Evolutionary conservation across 345 rosid species (phyloP).

Genomic region (Hirschfeldia incana): DNA sequence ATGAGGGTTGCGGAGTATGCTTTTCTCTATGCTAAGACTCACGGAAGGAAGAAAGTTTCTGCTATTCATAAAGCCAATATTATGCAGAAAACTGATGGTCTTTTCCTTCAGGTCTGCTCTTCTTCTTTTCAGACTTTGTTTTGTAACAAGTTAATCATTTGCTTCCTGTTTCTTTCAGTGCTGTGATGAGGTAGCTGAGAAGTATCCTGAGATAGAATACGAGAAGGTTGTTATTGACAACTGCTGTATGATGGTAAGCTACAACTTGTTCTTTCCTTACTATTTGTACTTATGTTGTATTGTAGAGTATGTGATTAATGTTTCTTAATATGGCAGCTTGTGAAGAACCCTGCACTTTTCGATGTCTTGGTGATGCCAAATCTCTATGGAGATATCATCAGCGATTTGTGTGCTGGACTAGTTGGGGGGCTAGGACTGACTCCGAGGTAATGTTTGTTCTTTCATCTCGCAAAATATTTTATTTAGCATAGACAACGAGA

Average conservation of each 20-base stretch:
- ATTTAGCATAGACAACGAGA: constrained; percentile 6
- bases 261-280: not conserved
- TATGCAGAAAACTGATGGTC: constrained; percentile 98
- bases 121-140: not conserved
- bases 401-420: constrained; percentile 97
- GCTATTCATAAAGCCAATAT: constrained; percentile 95
- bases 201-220: constrained; percentile 86
- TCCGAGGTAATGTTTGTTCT: constrained; percentile 61
- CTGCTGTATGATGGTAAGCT: constrained; percentile 98
- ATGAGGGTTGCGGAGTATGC: constrained; percentile 96
- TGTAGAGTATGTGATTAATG: constrained; percentile 14
- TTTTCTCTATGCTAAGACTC: constrained; percentile 85
- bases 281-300: not conserved
- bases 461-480: not conserved
- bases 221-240: constrained; percentile 99
- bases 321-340: constrained; percentile 60
- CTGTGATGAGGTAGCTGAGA: constrained; percentile 91
- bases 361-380: constrained; percentile 99
- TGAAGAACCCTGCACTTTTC: constrained; percentile 90
- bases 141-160: not conserved
- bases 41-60: constrained; percentile 90
- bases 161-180: constrained; percentile 51
- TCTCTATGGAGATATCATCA: constrained; percentile 97
- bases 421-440: constrained; percentile 98
- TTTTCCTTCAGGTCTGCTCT: constrained; percentile 69